Evolutionary conservation across 2,329 filamentous ascomycete species (phyloP).

Genomic region (Aspergillus sp.): DNA sequence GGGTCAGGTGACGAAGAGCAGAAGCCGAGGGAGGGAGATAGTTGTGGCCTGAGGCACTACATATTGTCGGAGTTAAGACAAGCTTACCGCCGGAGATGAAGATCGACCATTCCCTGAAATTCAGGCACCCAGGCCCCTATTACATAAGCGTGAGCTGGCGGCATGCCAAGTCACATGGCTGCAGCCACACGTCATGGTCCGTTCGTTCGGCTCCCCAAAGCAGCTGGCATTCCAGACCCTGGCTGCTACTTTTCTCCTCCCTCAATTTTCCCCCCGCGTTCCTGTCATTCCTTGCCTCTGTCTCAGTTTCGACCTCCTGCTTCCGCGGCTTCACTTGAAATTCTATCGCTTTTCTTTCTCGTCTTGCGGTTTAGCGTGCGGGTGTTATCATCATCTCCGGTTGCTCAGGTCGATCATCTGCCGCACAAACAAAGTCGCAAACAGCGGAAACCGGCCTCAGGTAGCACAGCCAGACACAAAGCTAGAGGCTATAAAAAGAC

Average conservation of each 20-base stretch:
- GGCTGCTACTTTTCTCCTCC: not conserved
- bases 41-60: too few relatives aligned
- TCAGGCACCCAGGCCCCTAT: not conserved
- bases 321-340: not conserved
- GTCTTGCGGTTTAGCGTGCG: slow-evolving; percentile 3
- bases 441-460: slow-evolving; percentile 4
- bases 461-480: not conserved
- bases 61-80: not conserved
- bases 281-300: not conserved
- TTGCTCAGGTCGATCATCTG: slow-evolving; percentile 8
- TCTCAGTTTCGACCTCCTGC: not conserved
- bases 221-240: slow-evolving; percentile 10
- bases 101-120: not conserved
- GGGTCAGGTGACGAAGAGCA: slow-evolving; percentile 7
- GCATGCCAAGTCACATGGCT: slow-evolving; percentile 11
- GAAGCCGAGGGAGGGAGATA: too few relatives aligned
- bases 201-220: slow-evolving; percentile 3
- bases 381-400: not conserved
- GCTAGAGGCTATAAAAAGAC: not conserved
- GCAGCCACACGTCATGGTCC: slow-evolving; percentile 20
- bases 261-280: not conserved
- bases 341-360: not conserved
- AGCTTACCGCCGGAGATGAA: not conserved
- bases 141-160: slow-evolving; percentile 5
- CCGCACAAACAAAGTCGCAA: not conserved